Conservation (phyloP, 2,329 filamentous ascomycete species). For the Calonectria ilicicola region DNA sequence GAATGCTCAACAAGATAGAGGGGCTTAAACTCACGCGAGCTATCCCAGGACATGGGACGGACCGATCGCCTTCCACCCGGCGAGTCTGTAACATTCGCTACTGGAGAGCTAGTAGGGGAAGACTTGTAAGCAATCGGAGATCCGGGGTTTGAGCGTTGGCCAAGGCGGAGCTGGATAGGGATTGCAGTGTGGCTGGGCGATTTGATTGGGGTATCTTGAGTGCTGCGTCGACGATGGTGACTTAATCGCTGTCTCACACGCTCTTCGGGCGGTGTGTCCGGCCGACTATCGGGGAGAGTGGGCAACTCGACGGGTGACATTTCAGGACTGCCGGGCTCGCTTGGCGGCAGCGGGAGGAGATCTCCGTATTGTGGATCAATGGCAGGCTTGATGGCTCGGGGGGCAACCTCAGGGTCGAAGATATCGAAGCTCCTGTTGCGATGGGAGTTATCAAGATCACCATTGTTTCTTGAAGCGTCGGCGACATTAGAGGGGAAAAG, state of each 20-base stretch:
- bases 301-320: constrained; percentile 57
- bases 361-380: constrained; percentile 77
- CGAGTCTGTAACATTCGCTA: constrained; percentile 48
- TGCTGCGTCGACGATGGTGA: constrained; percentile 63
- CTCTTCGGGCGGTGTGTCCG: constrained; percentile 66
- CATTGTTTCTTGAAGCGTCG: constrained; percentile 54
- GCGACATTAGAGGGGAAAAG: constrained; percentile 58
- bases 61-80: constrained; percentile 51
- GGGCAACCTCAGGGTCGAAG: constrained; percentile 69
- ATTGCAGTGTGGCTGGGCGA: constrained; percentile 70
- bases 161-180: constrained; percentile 66
- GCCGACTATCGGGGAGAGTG: constrained; percentile 69
- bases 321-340: constrained; percentile 64
- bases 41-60: constrained; percentile 72
- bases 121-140: constrained; percentile 55
- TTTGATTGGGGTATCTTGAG: constrained; percentile 60
- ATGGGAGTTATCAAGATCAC: constrained; percentile 39
- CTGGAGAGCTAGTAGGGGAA: constrained; percentile 53
- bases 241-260: constrained; percentile 54
- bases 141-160: constrained; percentile 58
- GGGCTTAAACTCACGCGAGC: constrained; percentile 79
- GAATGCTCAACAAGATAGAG: constrained; percentile 82
- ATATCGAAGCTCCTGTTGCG: constrained; percentile 48
- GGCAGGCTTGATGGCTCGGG: constrained; percentile 70
- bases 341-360: constrained; percentile 73